phyloP scores from a whole-genome alignment of 176 grass and related monocot genomes.

The Dactylis glomerata region DNA sequence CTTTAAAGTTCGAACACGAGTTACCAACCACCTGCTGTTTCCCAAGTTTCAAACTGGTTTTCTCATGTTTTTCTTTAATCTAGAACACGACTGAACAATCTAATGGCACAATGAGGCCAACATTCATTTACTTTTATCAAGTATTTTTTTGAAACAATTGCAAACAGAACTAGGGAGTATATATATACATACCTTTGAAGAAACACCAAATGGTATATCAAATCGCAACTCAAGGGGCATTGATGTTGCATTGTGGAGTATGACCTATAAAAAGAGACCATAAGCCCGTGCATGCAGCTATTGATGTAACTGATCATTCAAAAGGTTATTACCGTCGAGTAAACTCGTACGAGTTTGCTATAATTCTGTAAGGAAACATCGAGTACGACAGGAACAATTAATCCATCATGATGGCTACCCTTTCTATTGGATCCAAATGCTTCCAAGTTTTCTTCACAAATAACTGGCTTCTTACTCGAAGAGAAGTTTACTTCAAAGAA shows the following conservation, averaged over 20 bases:
- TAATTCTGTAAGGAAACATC: slow-evolving; percentile 97
- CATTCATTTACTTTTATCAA: slow-evolving; percentile 16
- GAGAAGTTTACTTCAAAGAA: slow-evolving; percentile 96
- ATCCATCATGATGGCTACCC: slow-evolving; percentile 35
- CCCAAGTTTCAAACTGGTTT: not conserved
- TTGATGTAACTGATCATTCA: slow-evolving; percentile 29
- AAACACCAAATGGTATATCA: slow-evolving; percentile 93
- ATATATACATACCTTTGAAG: slow-evolving; percentile 71
- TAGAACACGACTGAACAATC: slow-evolving; percentile 1
- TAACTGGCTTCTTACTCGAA: slow-evolving; percentile 53
- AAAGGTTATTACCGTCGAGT: slow-evolving; percentile 73
- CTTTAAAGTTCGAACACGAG: not conserved
- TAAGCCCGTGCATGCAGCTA: slow-evolving; percentile 24
- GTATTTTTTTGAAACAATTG: not conserved
- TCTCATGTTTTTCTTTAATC: not conserved
- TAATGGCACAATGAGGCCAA: not conserved
- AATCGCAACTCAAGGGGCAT: slow-evolving; percentile 84
- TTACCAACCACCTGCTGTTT: not conserved
- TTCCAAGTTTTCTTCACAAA: slow-evolving; percentile 42
- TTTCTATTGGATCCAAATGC: slow-evolving; percentile 41
- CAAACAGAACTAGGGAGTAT: slow-evolving; percentile 28
- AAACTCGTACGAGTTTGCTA: slow-evolving; percentile 85
- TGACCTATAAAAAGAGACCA: slow-evolving; percentile 56
- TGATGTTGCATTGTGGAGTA: slow-evolving; percentile 87
- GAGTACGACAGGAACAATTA: slow-evolving; percentile 91